Conservation (phyloP, 225 moss, liverwort and hornwort genomes). For the Physcomitrium patens region DNA sequence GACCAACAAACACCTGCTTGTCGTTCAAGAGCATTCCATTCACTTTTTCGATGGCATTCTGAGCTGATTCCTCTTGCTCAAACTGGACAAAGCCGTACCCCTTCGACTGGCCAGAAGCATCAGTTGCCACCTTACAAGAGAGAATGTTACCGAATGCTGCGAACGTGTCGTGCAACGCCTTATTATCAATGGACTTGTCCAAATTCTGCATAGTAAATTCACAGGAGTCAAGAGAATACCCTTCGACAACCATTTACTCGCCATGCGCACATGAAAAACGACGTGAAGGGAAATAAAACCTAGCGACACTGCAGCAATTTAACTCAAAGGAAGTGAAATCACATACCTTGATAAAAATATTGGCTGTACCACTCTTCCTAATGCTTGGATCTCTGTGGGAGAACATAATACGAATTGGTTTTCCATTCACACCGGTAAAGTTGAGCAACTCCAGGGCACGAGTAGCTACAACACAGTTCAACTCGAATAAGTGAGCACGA, state of each 20-base stretch:
- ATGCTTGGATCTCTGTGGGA: slow-evolving; percentile 92
- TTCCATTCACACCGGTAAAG: slow-evolving; percentile 71
- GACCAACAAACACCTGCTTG: slow-evolving; percentile 82
- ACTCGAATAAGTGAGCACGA: background rate
- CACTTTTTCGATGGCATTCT: slow-evolving; percentile 80
- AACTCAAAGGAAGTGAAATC: background rate
- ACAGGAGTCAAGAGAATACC: background rate
- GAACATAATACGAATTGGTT: slow-evolving; percentile 90
- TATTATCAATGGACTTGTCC: slow-evolving; percentile 84
- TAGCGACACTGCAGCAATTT: no score
- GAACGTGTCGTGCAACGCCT: slow-evolving; percentile 80
- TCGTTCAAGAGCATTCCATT: slow-evolving; percentile 88
- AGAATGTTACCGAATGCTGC: slow-evolving; percentile 71
- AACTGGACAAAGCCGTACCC: slow-evolving; percentile 92
- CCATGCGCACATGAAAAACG: no score
- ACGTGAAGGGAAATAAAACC: no score
- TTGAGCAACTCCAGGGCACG: slow-evolving; percentile 83
- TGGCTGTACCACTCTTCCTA: slow-evolving; percentile 83
- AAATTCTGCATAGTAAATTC: slow-evolving; percentile 52
- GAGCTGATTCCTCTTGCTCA: slow-evolving; percentile 83
- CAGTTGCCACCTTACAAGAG: slow-evolving; percentile 90
- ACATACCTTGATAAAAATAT: slow-evolving; percentile 84
- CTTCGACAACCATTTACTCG: no score
- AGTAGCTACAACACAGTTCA: slow-evolving; percentile 53
- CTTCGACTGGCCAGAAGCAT: slow-evolving; percentile 77